These are phyloP conservation scores for Phytophthora syringae DNA, from an alignment of 352 stramenopile genomes.

Conservation along the genomic window DNA sequence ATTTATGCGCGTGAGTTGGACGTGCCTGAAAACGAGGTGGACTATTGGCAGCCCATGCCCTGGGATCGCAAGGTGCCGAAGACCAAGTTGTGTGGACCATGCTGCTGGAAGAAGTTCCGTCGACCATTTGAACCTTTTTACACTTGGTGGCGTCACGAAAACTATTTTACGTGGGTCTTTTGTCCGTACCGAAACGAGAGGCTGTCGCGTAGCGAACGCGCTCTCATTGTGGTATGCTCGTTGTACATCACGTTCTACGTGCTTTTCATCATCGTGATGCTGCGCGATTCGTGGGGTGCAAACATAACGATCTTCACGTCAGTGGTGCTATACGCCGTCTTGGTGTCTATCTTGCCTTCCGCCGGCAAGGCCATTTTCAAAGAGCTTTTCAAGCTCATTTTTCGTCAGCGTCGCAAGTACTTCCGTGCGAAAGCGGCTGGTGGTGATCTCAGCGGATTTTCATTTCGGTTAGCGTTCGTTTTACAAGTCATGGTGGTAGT, in stretches of 20 bases:
- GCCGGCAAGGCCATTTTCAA: conserved; percentile 76
- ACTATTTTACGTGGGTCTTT: conserved; percentile 84
- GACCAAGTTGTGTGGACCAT: conserved; percentile 61
- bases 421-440: conserved; percentile 57
- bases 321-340: conserved; percentile 58
- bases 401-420: conserved; percentile 71
- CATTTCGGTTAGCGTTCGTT: conserved; percentile 65
- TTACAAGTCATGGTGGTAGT: conserved; percentile 58
- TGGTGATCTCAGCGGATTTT: conserved; percentile 53
- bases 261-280: conserved; percentile 71
- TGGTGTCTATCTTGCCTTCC: conserved; percentile 58
- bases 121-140: conserved; percentile 76
- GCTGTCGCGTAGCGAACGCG: conserved; percentile 58
- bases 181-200: conserved; percentile 74
- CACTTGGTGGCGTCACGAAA: conserved; percentile 81
- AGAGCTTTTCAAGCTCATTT: conserved; percentile 84
- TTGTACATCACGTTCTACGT: conserved; percentile 84
- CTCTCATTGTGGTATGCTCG: conserved; percentile 71
- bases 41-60: conserved; percentile 76
- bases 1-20: conserved; percentile 58
- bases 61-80: conserved; percentile 82
- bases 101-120: conserved; percentile 75
- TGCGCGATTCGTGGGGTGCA: conserved; percentile 48
- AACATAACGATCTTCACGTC: conserved; percentile 48
- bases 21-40: conserved; percentile 66